A percentile compares a stretch with the other conserved stretches of the same genome.
Evolutionary conservation across 306 rosid genomes (phyloP).

Genomic region (Adenanthera pavonina): DNA sequence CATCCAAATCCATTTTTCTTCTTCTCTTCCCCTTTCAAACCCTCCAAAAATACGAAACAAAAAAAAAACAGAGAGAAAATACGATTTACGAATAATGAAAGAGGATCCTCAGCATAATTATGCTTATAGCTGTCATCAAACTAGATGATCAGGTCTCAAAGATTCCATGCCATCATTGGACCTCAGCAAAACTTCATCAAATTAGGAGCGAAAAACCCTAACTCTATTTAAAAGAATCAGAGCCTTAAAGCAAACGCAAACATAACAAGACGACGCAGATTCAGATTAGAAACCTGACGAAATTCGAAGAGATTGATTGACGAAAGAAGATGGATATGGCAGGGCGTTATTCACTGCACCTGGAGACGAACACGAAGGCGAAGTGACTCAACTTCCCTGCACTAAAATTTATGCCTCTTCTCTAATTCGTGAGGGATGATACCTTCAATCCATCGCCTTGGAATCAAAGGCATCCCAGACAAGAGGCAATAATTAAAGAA

Average conservation of each 20-base stretch:
- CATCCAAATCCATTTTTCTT: constrained; percentile 2
- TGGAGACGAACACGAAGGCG: constrained; percentile 51
- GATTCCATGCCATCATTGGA: constrained; percentile 99
- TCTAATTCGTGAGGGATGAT: background rate
- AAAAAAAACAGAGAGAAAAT: accelerated
- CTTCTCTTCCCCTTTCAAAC: background rate
- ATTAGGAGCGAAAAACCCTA: background rate
- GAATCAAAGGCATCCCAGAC: constrained; percentile 48
- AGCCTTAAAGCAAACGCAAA: too few relatives aligned
- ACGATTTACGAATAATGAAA: background rate
- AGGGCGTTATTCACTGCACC: constrained; percentile 80
- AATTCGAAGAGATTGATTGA: too few relatives aligned
- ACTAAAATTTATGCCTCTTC: constrained; percentile 55
- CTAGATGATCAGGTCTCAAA: constrained; percentile 93
- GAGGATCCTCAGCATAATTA: constrained; percentile 70
- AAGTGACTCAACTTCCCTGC: constrained; percentile 95
- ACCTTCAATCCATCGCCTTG: constrained; percentile 27
- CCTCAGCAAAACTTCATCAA: background rate
- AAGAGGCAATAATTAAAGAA: constrained; percentile 44
- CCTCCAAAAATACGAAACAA: background rate
- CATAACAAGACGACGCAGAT: too few relatives aligned
- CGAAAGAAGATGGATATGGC: constrained; percentile 48
- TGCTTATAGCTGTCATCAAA: constrained; percentile 92
- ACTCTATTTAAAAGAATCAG: background rate
- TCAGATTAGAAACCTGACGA: background rate